phyloP scores from a whole-genome alignment of 2,329 filamentous ascomycete genomes.

The Eurotiales sp. region DNA sequence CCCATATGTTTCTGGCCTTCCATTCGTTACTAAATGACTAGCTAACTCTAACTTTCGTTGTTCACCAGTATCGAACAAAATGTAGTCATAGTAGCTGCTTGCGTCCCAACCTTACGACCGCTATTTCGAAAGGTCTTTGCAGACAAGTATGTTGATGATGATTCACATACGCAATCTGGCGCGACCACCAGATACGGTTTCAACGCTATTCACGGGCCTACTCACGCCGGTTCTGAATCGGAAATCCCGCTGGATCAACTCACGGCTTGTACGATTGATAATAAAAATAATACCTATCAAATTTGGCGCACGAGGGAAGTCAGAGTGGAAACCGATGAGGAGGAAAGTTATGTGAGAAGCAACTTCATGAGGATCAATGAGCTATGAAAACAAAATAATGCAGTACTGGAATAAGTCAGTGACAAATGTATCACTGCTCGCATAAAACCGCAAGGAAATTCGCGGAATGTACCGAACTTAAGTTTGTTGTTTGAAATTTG shows the following conservation, averaged over 20 bases:
- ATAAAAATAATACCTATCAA: conserved; percentile 1
- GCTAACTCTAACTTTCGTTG: background rate
- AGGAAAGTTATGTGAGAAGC: too few relatives aligned
- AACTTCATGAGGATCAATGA: too few relatives aligned
- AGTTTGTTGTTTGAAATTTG: too few relatives aligned
- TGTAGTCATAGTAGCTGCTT: conserved; percentile 28
- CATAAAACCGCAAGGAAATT: too few relatives aligned
- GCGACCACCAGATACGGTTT: background rate
- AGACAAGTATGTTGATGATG: too few relatives aligned
- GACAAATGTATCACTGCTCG: too few relatives aligned
- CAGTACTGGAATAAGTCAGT: too few relatives aligned
- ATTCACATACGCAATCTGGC: too few relatives aligned
- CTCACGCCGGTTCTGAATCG: background rate
- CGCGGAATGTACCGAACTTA: too few relatives aligned
- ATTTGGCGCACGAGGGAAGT: background rate
- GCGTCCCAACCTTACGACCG: conserved; percentile 25
- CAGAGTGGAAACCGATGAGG: background rate
- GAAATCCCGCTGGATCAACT: background rate
- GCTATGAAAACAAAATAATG: too few relatives aligned
- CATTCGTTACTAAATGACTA: too few relatives aligned
- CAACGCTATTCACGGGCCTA: background rate
- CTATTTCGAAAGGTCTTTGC: conserved; percentile 23
- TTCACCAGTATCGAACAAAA: conserved; percentile 27
- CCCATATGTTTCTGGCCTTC: background rate
- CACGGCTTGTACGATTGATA: too few relatives aligned